These are phyloP conservation scores for Lonicera japonica DNA, from an alignment of 129 eudicot genomes.

Conservation along the genomic window DNA sequence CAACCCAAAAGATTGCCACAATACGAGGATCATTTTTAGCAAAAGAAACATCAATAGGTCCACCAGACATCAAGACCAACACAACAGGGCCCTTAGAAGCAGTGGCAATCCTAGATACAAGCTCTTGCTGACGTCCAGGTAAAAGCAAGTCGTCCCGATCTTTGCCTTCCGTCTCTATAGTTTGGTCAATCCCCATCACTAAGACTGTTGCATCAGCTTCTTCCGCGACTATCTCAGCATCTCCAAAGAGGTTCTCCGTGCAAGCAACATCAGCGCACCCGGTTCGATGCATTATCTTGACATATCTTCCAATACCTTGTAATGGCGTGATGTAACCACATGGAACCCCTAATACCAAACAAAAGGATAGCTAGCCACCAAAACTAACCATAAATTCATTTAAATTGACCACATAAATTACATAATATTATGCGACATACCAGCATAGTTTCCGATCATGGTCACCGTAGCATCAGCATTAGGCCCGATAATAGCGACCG, in stretches of 20 bases:
- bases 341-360: conserved; percentile 46
- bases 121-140: conserved; percentile 91
- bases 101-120: conserved; percentile 57
- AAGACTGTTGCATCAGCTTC: conserved; percentile 85
- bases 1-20: conserved; percentile 74
- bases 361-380: too few species aligned
- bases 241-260: conserved; percentile 44
- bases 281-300: conserved; percentile 57
- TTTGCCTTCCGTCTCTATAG: conserved; percentile 64
- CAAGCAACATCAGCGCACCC: conserved; percentile 74
- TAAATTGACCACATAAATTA: too few species aligned
- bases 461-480: conserved; percentile 81
- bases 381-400: too few species aligned
- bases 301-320: conserved; percentile 82
- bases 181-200: conserved; percentile 87
- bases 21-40: conserved; percentile 63
- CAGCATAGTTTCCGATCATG: conserved; percentile 97
- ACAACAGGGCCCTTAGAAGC: conserved; percentile 78
- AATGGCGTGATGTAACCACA: conserved; percentile 75
- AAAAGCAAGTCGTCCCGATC: conserved; percentile 60
- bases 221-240: conserved; percentile 68
- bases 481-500: conserved; percentile 87
- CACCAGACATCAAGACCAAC: conserved; percentile 84
- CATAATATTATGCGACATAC: conserved; percentile 22
- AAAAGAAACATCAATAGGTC: conserved; percentile 71